Conservation (phyloP, 164 flowering plant species). For the Hamamelis virginiana region DNA sequence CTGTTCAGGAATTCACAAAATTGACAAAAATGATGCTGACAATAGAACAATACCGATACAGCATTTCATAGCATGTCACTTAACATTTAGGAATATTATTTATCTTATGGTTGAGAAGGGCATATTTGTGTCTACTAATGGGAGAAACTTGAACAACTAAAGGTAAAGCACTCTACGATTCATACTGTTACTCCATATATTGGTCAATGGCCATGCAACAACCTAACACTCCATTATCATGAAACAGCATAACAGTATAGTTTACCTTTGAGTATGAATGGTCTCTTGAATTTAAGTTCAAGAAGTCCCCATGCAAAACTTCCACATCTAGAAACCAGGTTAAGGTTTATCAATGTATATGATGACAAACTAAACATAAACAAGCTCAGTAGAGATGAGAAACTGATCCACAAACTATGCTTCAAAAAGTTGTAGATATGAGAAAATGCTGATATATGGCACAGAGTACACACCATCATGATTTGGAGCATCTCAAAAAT, state of each 20-base stretch:
- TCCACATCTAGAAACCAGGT: slow-evolving; percentile 53
- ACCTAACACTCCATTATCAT: not conserved
- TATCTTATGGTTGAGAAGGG: no score
- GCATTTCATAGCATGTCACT: no score
- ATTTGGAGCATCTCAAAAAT: not conserved
- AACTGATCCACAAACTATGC: not conserved
- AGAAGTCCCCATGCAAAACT: slow-evolving; percentile 64
- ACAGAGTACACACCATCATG: not conserved
- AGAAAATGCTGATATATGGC: not conserved
- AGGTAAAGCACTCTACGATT: not conserved
- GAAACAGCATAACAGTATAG: not conserved
- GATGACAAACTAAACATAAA: not conserved
- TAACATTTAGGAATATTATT: no score
- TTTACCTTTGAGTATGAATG: slow-evolving; percentile 61
- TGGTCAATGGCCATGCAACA: not conserved
- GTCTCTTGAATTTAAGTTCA: slow-evolving; percentile 51
- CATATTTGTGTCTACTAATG: no score
- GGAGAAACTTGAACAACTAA: no score
- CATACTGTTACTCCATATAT: not conserved
- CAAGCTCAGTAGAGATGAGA: not conserved
- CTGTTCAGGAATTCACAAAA: no score
- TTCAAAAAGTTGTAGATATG: not conserved
- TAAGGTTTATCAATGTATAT: slow-evolving; percentile 22
- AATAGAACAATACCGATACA: no score
- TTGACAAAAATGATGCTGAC: no score